Conservation (phyloP, 1,284 basidiomycete species). For the Ustilago crameri region DNA sequence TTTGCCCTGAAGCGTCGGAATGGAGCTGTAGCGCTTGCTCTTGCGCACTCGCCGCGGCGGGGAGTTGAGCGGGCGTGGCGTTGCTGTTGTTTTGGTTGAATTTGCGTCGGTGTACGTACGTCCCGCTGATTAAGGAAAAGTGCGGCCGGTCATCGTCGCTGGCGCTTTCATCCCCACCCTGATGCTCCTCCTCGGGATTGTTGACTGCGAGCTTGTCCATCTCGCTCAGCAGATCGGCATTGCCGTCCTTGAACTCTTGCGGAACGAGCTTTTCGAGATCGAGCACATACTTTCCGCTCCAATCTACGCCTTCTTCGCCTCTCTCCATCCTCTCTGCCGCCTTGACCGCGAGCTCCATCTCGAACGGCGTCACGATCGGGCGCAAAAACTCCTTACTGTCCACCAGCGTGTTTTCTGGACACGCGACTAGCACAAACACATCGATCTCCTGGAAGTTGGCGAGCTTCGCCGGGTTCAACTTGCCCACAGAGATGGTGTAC, state of each 20-base stretch:
- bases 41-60: slow-evolving; percentile 1
- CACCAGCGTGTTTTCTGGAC: slow-evolving; percentile 89
- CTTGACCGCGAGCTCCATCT: slow-evolving; percentile 82
- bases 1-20: background rate
- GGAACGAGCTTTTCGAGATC: slow-evolving; percentile 75
- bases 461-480: slow-evolving; percentile 92
- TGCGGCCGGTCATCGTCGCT: slow-evolving; percentile 71
- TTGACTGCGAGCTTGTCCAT: slow-evolving; percentile 13
- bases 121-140: slow-evolving; percentile 88
- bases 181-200: slow-evolving; percentile 8
- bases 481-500: slow-evolving; percentile 95
- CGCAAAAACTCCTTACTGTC: slow-evolving; percentile 85
- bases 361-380: slow-evolving; percentile 94
- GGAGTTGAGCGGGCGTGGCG: slow-evolving; percentile 42
- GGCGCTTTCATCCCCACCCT: slow-evolving; percentile 12
- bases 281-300: slow-evolving; percentile 84
- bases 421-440: slow-evolving; percentile 93
- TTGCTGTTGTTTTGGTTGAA: slow-evolving; percentile 70
- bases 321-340: slow-evolving; percentile 50
- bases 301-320: slow-evolving; percentile 68
- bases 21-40: slow-evolving; percentile 8
- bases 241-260: slow-evolving; percentile 45
- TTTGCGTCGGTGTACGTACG: slow-evolving; percentile 80
- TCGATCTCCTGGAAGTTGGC: slow-evolving; percentile 97
- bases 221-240: background rate